Percentiles rank a stretch among this genome's conserved stretches.
Conservation (phyloP, 1,139 yeast species). For the Taphrina pruni region DNA sequence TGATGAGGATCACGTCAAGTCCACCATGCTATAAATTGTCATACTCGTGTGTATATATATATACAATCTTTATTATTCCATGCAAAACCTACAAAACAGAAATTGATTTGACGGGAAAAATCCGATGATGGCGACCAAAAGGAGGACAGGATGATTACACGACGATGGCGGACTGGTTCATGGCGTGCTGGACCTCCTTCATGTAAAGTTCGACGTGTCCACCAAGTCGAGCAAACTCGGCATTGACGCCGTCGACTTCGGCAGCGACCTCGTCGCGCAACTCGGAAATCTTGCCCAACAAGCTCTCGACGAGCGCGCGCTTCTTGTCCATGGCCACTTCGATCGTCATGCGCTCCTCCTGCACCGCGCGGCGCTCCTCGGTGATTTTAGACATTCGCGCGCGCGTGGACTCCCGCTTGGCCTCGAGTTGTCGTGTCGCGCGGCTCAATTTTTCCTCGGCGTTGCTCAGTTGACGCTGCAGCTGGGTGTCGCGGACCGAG, state of each 20-base stretch:
- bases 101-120: too few species aligned
- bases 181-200: constrained; percentile 58
- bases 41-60: too few species aligned
- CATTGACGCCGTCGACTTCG: constrained; percentile 62
- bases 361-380: constrained; percentile 58
- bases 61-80: too few species aligned
- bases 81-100: too few species aligned
- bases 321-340: constrained; percentile 61
- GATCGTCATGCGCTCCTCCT: constrained; percentile 60
- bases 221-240: constrained; percentile 63
- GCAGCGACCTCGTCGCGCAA: constrained; percentile 58
- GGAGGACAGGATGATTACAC: constrained; percentile 3
- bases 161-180: constrained; percentile 45
- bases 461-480: constrained; percentile 60
- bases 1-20: constrained; percentile 46
- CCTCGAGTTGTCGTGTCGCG: constrained; percentile 59
- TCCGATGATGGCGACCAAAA: too few species aligned
- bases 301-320: constrained; percentile 58
- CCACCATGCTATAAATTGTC: constrained; percentile 17
- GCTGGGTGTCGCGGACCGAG: constrained; percentile 53
- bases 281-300: constrained; percentile 56
- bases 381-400: constrained; percentile 58
- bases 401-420: constrained; percentile 58
- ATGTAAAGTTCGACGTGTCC: constrained; percentile 61
- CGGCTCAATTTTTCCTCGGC: constrained; percentile 63